These are phyloP conservation scores for Noccaea caerulescens DNA, from an alignment of 345 rosid genomes.

Conservation along the genomic window DNA sequence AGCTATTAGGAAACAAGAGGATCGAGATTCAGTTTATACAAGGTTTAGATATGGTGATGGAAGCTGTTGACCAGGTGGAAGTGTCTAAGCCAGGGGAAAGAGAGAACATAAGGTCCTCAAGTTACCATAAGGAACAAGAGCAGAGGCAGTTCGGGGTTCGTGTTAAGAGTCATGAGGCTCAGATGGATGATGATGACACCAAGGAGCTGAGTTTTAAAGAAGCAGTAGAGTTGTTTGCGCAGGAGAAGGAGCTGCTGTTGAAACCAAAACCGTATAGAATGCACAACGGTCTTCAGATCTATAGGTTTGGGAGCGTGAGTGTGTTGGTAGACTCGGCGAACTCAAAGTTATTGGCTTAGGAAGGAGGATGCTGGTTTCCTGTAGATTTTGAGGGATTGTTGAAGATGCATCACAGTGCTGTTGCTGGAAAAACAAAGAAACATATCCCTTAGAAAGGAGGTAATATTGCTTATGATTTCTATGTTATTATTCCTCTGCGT, in stretches of 20 bases:
- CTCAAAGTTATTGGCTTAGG: slow-evolving; percentile 65
- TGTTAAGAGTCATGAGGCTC: slow-evolving; percentile 46
- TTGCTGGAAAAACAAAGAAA: slow-evolving; percentile 47
- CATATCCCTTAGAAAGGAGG: background rate
- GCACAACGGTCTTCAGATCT: slow-evolving; percentile 79
- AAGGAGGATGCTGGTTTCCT: slow-evolving; percentile 61
- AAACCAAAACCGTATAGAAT: slow-evolving; percentile 73
- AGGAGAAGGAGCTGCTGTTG: slow-evolving; percentile 68
- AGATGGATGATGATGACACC: slow-evolving; percentile 53
- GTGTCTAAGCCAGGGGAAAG: slow-evolving; percentile 74
- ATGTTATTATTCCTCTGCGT: background rate
- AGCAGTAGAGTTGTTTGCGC: slow-evolving; percentile 83
- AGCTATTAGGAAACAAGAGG: slow-evolving; percentile 75
- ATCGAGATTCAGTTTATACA: slow-evolving; percentile 66
- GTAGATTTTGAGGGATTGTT: slow-evolving; percentile 63
- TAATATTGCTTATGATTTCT: background rate
- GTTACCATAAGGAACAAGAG: slow-evolving; percentile 46
- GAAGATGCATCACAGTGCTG: slow-evolving; percentile 61
- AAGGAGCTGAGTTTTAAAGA: slow-evolving; percentile 75
- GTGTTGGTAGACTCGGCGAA: slow-evolving; percentile 62
- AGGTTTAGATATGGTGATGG: slow-evolving; percentile 83
- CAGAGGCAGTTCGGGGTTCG: slow-evolving; percentile 59
- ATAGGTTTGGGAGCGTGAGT: slow-evolving; percentile 74
- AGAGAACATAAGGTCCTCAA: slow-evolving; percentile 1
- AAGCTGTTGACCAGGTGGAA: slow-evolving; percentile 71